Conservation (phyloP, 129 eudicot genomes). For the Centella asiatica region DNA sequence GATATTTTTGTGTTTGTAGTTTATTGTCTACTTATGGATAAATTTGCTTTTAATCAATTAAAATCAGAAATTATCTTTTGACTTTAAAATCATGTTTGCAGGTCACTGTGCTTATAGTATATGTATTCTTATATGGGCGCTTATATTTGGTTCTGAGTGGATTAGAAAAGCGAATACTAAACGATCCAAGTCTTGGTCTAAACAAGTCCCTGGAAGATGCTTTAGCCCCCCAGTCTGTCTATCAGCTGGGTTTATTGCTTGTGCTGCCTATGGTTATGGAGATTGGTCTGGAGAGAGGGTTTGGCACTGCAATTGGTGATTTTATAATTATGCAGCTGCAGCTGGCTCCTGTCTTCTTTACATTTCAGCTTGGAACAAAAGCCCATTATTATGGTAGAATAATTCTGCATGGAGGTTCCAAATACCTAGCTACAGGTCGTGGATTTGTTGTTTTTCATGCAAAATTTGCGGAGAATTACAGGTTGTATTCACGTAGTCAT, state of each 20-base stretch:
- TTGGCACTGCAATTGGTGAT: conserved; percentile 75
- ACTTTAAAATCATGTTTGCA: conserved; percentile 24
- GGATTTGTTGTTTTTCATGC: conserved; percentile 92
- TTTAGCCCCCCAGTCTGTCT: conserved; percentile 68
- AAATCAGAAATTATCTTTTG: background rate
- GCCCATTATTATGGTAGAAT: conserved; percentile 85
- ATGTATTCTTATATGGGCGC: conserved; percentile 68
- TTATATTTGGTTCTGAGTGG: conserved; percentile 83
- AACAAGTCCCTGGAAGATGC: conserved; percentile 58
- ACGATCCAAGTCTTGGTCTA: conserved; percentile 28
- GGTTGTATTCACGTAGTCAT: conserved; percentile 83
- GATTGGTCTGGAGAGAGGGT: conserved; percentile 82
- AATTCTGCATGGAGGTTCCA: conserved; percentile 84
- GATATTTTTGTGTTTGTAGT: background rate
- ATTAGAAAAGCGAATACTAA: conserved; percentile 52
- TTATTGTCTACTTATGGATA: background rate
- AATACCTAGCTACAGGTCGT: conserved; percentile 91
- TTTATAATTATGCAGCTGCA: conserved; percentile 87
- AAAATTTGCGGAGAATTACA: conserved; percentile 75
- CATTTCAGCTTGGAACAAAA: conserved; percentile 92
- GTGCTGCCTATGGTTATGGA: conserved; percentile 96
- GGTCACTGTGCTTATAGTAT: conserved; percentile 79
- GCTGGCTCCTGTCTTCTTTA: conserved; percentile 79
- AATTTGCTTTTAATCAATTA: background rate
- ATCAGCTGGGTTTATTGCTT: conserved; percentile 69